Conservation (phyloP, 805 yeast genomes). For the Metschnikowia santaceciliae region DNA sequence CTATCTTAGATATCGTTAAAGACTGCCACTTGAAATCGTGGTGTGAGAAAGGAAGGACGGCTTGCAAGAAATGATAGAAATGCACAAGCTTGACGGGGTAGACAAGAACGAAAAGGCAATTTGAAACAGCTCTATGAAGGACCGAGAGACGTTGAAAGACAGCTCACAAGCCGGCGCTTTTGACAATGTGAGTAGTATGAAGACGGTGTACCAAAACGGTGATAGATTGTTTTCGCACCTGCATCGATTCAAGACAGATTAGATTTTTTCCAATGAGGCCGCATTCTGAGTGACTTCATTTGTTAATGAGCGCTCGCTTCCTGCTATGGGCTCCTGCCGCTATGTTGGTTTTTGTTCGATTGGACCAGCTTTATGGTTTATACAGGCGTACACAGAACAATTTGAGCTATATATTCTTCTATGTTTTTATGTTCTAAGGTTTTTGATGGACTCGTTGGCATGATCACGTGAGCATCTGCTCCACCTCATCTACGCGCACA, state of each 20-base stretch:
- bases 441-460: not conserved
- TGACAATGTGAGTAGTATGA: not conserved
- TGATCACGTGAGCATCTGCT: conserved; percentile 1
- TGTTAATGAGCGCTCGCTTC: not conserved
- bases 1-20: not conserved
- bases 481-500: not conserved
- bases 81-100: not conserved
- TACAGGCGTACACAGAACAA: not conserved
- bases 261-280: conserved; percentile 2
- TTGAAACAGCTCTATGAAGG: not conserved
- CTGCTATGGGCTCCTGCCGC: not conserved
- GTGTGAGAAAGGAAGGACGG: not conserved
- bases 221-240: not conserved
- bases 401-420: not conserved
- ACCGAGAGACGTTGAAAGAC: not conserved
- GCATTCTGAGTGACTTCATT: conserved; percentile 1
- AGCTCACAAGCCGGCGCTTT: not conserved
- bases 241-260: not conserved
- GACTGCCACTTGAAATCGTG: not conserved
- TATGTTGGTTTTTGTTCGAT: not conserved
- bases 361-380: not conserved
- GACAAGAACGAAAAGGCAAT: not conserved
- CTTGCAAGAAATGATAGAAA: not conserved
- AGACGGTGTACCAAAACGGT: not conserved
- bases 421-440: not conserved